Evolutionary conservation across 768 basidiomycete species (phyloP), one percentile per base, ranked within the genome.

Genomic region (Porpolomopsis calyptriformis): DNA sequence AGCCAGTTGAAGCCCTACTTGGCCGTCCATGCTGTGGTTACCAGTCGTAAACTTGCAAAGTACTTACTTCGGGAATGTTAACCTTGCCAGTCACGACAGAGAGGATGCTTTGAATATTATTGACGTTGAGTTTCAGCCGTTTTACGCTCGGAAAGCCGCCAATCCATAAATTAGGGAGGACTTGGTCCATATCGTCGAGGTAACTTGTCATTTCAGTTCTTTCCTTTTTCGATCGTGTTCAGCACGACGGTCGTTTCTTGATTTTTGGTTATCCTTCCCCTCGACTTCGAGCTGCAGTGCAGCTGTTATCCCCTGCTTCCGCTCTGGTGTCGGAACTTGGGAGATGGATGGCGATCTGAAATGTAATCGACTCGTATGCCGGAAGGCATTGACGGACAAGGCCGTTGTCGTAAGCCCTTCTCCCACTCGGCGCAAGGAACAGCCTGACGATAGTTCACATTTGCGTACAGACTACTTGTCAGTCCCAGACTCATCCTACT

Each of bases 281-380:
- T n/a, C n/a, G n/a, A n/a, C n/a, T n/a, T n/a, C n/a, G n/a, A n/a
- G n/a, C n/a, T n/a, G n/a, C n/a, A n/a, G n/a, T n/a, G n/a, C n/a
- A n/a, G n/a, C n/a, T n/a, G n/a, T n/a, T n/a, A n/a, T n/a, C n/a
- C n/a, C n/a, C n/a, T n/a, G n/a, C n/a, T n/a, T n/a, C n/a, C n/a
- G n/a, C n/a, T n/a, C n/a, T n/a, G n/a, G n/a, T n/a, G n/a, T n/a
- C n/a, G n/a, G n/a, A n/a, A n/a, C n/a, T n/a, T n/a, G n/a, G n/a
- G n/a, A n/a, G n/a, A 87, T 88, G 85, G 85, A 88, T 60, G 72
- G 73, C 24, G 84, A 86, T 40, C 64, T 87, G 40, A 82, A 77
- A 54, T 88, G 85, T 57, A 88, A 88, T 60, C 73, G 80, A n/a
- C 68, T 87, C 47, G 82, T 76, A 14, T 88, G 85, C 60, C 76